Conservation (phyloP, 306 rosid genomes). For the Cercis canadensis region DNA sequence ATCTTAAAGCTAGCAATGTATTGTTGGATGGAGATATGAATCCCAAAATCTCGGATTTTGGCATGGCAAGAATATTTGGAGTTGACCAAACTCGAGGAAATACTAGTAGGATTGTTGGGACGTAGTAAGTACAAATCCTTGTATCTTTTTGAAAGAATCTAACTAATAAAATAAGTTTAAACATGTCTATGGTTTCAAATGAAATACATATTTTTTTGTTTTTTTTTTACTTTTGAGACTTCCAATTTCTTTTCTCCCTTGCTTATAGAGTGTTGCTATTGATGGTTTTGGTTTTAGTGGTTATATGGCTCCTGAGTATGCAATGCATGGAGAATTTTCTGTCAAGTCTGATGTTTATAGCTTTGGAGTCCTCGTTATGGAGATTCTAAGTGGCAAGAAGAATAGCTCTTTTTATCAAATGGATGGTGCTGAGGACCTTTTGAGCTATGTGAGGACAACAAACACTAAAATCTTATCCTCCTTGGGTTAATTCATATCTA, state of each 20-base stretch:
- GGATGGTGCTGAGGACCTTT: constrained; percentile 10
- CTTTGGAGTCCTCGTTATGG: constrained; percentile 40
- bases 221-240: too few species aligned
- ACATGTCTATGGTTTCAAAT: too few species aligned
- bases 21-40: constrained; percentile 45
- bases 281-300: constrained; percentile 27
- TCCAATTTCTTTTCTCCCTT: too few species aligned
- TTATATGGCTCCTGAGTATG: constrained; percentile 45
- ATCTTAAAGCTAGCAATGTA: constrained; percentile 45
- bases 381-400: constrained; percentile 34
- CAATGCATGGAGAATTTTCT: constrained; percentile 29
- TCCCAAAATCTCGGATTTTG: constrained; percentile 48
- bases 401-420: constrained; percentile 15
- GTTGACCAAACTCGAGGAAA: constrained; percentile 36
- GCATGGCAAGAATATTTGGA: constrained; percentile 31
- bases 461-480: too few species aligned
- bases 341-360: constrained; percentile 35
- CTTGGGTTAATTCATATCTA: too few species aligned
- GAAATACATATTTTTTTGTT: too few species aligned
- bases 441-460: constrained; percentile 18
- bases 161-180: too few species aligned
- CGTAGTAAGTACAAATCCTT: constrained; percentile 42
- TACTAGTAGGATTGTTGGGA: constrained; percentile 41
- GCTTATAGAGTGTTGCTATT: too few species aligned
- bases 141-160: too few species aligned